Base-by-base conservation (phyloP, 345 rosid genomes). In the Anacardium occidentale region DNA sequence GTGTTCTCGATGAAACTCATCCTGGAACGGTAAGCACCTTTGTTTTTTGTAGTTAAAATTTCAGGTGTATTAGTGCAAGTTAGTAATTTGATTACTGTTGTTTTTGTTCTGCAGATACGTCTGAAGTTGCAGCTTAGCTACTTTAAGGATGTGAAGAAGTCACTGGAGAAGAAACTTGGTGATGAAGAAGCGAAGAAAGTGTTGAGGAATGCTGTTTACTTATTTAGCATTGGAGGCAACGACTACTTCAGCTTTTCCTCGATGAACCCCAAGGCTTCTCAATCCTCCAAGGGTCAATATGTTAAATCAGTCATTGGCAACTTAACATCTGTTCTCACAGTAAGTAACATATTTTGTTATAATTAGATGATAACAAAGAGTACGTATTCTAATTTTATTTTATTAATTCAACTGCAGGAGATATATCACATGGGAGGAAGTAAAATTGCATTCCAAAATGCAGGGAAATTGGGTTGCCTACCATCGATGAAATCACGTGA, bases 171-270 rank as follows among this genome's bases (percentile, higher is more conserved):
- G 0, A 15, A 50, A 50, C 53, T 50, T 0, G 82, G 82, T 0
- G 54, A 78, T 0, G 40, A n/a, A n/a, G 50, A 62, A 13, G 73
- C 78, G 42, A 69, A 45, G 65, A 58, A 73, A 12, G 3, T 75
- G 9, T 48, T 65, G 14, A 47, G 17, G 56, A 47, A 40, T 25
- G 48, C 83, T 4, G 75, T 76, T 5, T 76, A 80, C 64, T 73
- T 66, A 8, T 58, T 80, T 45, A 73, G 77, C 60, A 51, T 80
- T 55, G 79, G 79, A 55, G 83, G 80, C 22, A 62, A 76, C 55
- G 83, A 80, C 47, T 70, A 76, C 75, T 59, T 66, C 13, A 22
- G 10, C 20, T 58, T n/a, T n/a, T n/a, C n/a, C n/a, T n/a, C n/a
- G n/a, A n/a, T n/a, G n/a, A n/a, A n/a, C n/a, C n/a, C n/a, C n/a